phyloP scores from a whole-genome alignment of 257 asterid species.

The Solanum sitiens region DNA sequence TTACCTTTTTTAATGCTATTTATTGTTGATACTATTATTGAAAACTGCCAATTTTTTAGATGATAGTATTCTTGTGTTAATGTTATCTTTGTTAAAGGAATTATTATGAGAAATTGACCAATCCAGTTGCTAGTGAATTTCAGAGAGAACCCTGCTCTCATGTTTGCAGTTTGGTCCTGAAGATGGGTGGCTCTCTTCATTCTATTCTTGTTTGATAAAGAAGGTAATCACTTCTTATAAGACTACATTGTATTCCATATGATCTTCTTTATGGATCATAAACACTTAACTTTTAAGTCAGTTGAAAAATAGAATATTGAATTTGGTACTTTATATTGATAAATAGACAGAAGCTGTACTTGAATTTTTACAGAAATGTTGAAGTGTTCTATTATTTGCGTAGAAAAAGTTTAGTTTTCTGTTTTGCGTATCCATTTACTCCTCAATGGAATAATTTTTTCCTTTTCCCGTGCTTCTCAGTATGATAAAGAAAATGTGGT shows the following conservation, averaged over 20 bases:
- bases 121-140: constrained; percentile 10
- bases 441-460: constrained; percentile 1
- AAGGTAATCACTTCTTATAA: constrained; percentile 41
- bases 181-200: constrained; percentile 95
- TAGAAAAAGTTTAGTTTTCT: not conserved
- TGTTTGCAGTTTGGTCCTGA: constrained; percentile 71
- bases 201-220: constrained; percentile 84
- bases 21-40: not conserved
- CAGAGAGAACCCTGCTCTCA: constrained; percentile 69
- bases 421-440: not conserved
- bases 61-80: not conserved
- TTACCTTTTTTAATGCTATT: not conserved
- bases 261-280: not conserved
- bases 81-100: not conserved
- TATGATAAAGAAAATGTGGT: constrained; percentile 75
- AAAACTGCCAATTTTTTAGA: not conserved
- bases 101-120: not conserved
- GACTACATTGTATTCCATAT: not conserved
- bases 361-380: not conserved
- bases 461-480: constrained; percentile 31
- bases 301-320: not conserved
- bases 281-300: not conserved
- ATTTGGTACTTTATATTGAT: not conserved
- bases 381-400: not conserved
- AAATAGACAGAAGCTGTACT: not conserved